Evolutionary conservation across 768 basidiomycete species (phyloP).

Genomic region (Cystobasidium tubakii): DNA sequence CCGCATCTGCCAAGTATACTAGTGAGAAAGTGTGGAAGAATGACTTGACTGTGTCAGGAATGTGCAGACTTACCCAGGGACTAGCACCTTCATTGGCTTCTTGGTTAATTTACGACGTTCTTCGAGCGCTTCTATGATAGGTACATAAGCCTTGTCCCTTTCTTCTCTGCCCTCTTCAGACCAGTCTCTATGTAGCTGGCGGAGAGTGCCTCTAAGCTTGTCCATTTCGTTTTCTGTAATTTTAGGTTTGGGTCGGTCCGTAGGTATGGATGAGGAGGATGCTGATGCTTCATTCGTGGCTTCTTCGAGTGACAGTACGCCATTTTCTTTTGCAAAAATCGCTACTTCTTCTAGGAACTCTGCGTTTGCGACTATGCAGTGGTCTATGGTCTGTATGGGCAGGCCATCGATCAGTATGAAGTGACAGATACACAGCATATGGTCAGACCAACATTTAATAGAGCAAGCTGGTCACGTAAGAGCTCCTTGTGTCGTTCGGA

Average conservation of each 20-base stretch:
- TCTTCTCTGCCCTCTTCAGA: slow-evolving; percentile 27
- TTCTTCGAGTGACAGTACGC: neutral
- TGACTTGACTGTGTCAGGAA: neutral
- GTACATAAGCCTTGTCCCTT: slow-evolving; percentile 20
- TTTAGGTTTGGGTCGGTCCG: slow-evolving; percentile 22
- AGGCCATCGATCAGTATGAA: neutral
- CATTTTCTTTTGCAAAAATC: neutral
- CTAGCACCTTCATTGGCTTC: neutral
- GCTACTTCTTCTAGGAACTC: slow-evolving; percentile 35
- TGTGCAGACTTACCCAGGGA: slow-evolving; percentile 26
- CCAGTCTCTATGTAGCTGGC: slow-evolving; percentile 33
- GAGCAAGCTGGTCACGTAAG: neutral
- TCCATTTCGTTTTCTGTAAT: slow-evolving; percentile 31
- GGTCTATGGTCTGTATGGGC: slow-evolving; percentile 14
- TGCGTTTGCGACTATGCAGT: slow-evolving; percentile 29
- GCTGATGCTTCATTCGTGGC: neutral
- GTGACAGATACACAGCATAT: neutral
- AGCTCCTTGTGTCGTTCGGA: slow-evolving; percentile 3
- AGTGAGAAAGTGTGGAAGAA: neutral
- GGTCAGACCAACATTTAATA: slow-evolving; percentile 11
- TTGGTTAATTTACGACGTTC: neutral
- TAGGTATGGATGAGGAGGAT: neutral
- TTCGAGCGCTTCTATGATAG: slow-evolving; percentile 18
- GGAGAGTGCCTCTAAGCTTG: slow-evolving; percentile 8
- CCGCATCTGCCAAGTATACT: slow-evolving; percentile 15